Evolutionary conservation across 139 green algal genomes (phyloP).

Genomic region (Chlorella sp.): DNA sequence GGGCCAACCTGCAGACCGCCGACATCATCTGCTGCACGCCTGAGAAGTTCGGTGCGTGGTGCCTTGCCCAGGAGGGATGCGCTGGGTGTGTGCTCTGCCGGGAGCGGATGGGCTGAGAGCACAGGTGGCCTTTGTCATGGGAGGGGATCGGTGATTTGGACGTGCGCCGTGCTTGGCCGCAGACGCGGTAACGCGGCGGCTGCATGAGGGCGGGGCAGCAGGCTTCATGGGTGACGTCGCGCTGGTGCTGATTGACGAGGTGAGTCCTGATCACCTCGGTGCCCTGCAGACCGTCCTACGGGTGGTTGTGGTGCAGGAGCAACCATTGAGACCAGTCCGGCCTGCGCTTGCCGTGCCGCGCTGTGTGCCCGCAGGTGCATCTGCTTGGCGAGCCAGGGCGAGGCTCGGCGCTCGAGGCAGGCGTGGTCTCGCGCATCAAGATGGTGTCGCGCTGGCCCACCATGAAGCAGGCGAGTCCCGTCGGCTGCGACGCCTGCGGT

Average conservation of each 20-base stretch:
- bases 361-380: slow-evolving; percentile 50
- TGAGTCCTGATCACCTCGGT: too few relatives aligned
- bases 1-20: slow-evolving; percentile 48
- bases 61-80: too few relatives aligned
- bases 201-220: slow-evolving; percentile 16
- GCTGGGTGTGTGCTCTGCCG: background rate
- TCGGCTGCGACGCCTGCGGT: too few relatives aligned
- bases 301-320: background rate
- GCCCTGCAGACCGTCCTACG: too few relatives aligned
- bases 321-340: too few relatives aligned
- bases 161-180: background rate
- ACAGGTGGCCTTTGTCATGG: too few relatives aligned
- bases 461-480: slow-evolving; percentile 47
- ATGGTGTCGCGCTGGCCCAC: slow-evolving; percentile 47
- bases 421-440: slow-evolving; percentile 74
- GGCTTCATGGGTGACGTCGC: slow-evolving; percentile 32
- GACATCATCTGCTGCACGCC: slow-evolving; percentile 82
- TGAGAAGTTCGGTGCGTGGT: slow-evolving; percentile 71
- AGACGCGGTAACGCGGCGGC: slow-evolving; percentile 16
- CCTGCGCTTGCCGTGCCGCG: too few relatives aligned
- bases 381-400: slow-evolving; percentile 70
- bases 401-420: slow-evolving; percentile 75
- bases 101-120: background rate
- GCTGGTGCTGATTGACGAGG: slow-evolving; percentile 87
- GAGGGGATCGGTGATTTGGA: too few relatives aligned